A percentile compares a stretch with the other conserved stretches of the same genome.
Evolutionary conservation across 306 rosid genomes (phyloP).

Genomic region (Alnus glutinosa): DNA sequence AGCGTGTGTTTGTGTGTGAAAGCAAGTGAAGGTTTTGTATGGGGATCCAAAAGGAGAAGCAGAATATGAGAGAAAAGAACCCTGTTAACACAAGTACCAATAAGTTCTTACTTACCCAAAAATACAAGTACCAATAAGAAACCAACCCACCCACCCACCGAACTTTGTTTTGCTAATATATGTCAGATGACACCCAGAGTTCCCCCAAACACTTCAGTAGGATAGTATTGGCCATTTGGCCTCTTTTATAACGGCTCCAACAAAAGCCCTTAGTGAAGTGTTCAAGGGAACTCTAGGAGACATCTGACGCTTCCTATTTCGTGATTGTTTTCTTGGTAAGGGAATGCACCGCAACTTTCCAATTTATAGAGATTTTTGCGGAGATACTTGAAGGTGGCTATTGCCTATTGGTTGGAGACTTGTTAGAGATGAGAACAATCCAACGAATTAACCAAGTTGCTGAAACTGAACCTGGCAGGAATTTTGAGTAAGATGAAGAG

Average conservation of each 20-base stretch:
- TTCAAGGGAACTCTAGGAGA: conserved; percentile 47
- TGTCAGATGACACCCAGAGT: conserved; percentile 35
- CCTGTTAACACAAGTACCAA: too few relatives aligned
- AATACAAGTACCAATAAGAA: background rate
- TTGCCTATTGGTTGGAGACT: background rate
- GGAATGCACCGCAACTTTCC: background rate
- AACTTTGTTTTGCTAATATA: background rate
- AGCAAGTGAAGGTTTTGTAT: too few relatives aligned
- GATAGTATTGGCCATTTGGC: background rate
- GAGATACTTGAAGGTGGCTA: too few relatives aligned
- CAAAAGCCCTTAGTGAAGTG: conserved; percentile 37
- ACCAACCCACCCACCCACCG: background rate
- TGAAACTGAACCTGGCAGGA: background rate
- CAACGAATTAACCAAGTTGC: background rate
- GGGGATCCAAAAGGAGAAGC: too few relatives aligned
- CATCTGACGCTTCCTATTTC: conserved; percentile 21
- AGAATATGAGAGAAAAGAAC: background rate
- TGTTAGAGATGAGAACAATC: background rate
- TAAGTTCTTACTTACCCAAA: background rate
- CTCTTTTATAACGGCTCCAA: background rate
- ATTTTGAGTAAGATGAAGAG: background rate
- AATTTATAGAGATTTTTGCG: conserved; percentile 16
- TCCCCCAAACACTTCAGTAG: conserved; percentile 56
- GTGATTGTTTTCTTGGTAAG: conserved; percentile 5
- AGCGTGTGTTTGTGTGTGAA: too few relatives aligned